Percentiles rank a stretch among this genome's conserved stretches.
Conservation (phyloP, 1,139 yeast species). For the Suhomyces terraborum region DNA sequence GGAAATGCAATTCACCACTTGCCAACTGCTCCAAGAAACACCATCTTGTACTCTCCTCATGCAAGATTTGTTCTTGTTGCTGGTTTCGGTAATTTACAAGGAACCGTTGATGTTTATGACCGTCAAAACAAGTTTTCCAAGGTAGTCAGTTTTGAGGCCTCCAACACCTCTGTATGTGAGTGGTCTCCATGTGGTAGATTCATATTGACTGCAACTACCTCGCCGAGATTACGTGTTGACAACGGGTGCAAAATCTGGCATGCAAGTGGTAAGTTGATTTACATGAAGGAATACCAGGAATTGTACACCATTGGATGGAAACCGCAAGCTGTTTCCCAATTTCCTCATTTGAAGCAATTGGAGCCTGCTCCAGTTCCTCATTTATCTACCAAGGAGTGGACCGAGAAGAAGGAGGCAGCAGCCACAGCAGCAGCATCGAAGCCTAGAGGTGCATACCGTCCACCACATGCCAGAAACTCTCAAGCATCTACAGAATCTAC, state of each 20-base stretch:
- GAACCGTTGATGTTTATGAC: constrained; percentile 93
- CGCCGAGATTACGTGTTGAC: constrained; percentile 96
- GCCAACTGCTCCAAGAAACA: constrained; percentile 87
- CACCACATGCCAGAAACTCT: constrained; percentile 82
- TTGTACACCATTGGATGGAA: constrained; percentile 85
- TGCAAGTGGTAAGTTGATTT: constrained; percentile 79
- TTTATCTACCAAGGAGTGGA: constrained; percentile 59
- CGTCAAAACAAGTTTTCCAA: constrained; percentile 83
- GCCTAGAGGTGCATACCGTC: constrained; percentile 88
- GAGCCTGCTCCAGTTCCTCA: constrained; percentile 70
- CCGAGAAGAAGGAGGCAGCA: constrained; percentile 45
- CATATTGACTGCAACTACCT: constrained; percentile 92
- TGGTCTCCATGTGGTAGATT: constrained; percentile 99
- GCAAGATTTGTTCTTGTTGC: constrained; percentile 90
- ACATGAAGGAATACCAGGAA: constrained; percentile 77
- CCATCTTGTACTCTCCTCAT: constrained; percentile 90
- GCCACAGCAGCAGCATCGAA: constrained; percentile 47
- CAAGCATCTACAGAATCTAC: constrained; percentile 42
- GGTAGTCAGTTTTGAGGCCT: constrained; percentile 81
- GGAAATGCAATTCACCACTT: constrained; percentile 85
- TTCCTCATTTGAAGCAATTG: constrained; percentile 59
- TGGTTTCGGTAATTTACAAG: constrained; percentile 97
- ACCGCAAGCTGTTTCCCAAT: constrained; percentile 62
- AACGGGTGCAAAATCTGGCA: constrained; percentile 96
- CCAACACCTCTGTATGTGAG: constrained; percentile 92